These are phyloP conservation scores for Wickerhamomyces rabaulensis DNA, from an alignment of 805 yeast genomes.

Conservation along the genomic window DNA sequence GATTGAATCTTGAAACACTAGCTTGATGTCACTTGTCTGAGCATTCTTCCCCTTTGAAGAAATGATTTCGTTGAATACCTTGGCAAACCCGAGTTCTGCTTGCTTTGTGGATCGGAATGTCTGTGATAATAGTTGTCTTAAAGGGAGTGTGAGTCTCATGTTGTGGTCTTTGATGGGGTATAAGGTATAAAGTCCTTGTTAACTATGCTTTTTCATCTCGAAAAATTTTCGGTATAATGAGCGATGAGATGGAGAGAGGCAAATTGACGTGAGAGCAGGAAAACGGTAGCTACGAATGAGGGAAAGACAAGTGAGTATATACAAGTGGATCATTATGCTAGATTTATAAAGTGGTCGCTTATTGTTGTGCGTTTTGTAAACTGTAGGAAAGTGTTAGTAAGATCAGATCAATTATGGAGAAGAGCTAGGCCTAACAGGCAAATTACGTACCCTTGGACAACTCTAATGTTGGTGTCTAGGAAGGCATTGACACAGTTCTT, in stretches of 20 bases:
- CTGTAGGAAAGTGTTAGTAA: constrained; percentile 5
- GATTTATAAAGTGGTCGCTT: not conserved
- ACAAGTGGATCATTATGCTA: no score
- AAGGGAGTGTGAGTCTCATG: not conserved
- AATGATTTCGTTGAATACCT: constrained; percentile 2
- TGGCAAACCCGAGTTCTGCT: constrained; percentile 2
- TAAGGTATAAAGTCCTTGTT: no score
- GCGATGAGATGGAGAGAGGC: not conserved
- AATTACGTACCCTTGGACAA: constrained; percentile 53
- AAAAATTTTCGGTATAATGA: not conserved
- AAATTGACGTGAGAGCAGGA: not conserved
- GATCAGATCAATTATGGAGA: no score
- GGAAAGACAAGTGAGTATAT: not conserved
- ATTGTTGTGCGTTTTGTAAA: constrained; percentile 17
- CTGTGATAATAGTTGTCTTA: not conserved
- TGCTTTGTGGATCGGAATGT: constrained; percentile 1
- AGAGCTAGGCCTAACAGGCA: no score
- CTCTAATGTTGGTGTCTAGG: constrained; percentile 80
- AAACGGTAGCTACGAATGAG: not conserved
- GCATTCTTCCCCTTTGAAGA: not conserved
- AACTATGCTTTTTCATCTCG: no score
- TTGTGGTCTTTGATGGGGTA: not conserved
- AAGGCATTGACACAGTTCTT: constrained; percentile 79
- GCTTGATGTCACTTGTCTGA: not conserved
- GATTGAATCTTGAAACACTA: constrained; percentile 5